These are phyloP conservation scores for Neurospora africana DNA, from an alignment of 495 filamentous ascomycete genomes.

Conservation along the genomic window DNA sequence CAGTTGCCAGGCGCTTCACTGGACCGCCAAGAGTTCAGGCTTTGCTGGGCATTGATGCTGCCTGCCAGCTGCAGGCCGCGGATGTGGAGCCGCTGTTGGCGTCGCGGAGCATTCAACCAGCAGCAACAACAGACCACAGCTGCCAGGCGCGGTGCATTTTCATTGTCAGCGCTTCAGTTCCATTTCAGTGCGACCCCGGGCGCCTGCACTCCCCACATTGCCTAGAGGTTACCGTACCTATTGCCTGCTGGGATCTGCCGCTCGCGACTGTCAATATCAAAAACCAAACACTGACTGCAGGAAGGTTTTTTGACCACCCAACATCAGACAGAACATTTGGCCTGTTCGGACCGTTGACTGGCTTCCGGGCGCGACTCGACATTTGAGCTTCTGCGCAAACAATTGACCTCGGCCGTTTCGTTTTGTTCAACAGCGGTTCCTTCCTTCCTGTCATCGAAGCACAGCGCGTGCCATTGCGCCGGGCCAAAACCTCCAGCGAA, in stretches of 20 bases:
- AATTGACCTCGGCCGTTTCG: neutral
- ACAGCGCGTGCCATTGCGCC: neutral
- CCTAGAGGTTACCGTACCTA: neutral
- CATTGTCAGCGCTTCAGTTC: neutral
- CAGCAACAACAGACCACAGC: conserved; percentile 13
- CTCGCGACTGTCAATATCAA: neutral
- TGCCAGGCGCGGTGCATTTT: conserved; percentile 7
- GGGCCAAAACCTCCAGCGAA: neutral
- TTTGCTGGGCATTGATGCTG: neutral
- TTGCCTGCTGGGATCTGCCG: neutral
- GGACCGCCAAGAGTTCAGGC: neutral
- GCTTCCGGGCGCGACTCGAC: neutral
- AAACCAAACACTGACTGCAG: neutral
- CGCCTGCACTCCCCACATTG: conserved; percentile 11
- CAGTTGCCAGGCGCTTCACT: neutral
- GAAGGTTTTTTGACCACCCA: neutral
- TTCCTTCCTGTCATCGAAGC: neutral
- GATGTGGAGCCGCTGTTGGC: conserved; percentile 13
- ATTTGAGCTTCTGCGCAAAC: neutral
- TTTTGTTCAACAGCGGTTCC: neutral
- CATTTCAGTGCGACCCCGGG: conserved; percentile 1
- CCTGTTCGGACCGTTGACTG: neutral
- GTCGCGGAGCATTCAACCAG: neutral
- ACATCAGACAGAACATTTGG: neutral
- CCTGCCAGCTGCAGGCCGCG: conserved; percentile 18